Percentiles rank a stretch among this genome's conserved stretches.
These are phyloP conservation scores for Sutorius eximius DNA, from an alignment of 1,284 basidiomycete genomes.

Conservation along the genomic window DNA sequence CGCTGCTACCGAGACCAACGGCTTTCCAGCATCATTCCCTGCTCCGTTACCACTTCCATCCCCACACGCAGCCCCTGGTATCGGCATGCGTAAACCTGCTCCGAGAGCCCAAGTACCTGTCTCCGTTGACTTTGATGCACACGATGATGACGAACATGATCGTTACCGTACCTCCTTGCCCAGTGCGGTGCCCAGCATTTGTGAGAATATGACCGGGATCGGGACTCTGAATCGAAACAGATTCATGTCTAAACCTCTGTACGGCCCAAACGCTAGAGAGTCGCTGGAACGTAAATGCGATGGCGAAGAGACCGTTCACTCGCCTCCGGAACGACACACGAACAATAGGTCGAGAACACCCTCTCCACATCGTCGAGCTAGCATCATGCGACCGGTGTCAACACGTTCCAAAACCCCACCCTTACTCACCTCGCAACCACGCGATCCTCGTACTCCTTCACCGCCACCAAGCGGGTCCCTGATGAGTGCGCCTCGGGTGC, in stretches of 20 bases:
- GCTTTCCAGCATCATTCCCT: constrained; percentile 19
- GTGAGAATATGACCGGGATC: constrained; percentile 63
- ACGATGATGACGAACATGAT: constrained; percentile 36
- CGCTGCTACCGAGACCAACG: constrained; percentile 25
- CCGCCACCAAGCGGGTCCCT: constrained; percentile 18
- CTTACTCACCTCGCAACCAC: constrained; percentile 30
- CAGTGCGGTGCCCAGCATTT: constrained; percentile 49
- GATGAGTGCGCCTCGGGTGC: constrained; percentile 16
- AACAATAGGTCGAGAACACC: constrained; percentile 26
- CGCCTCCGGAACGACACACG: constrained; percentile 15
- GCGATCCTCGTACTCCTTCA: constrained; percentile 29
- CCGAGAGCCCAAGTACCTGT: constrained; percentile 63
- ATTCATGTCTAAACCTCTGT: constrained; percentile 24
- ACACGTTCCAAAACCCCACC: constrained; percentile 38
- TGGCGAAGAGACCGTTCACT: constrained; percentile 16
- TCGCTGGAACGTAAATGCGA: constrained; percentile 8
- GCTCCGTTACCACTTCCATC: constrained; percentile 20
- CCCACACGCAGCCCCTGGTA: constrained; percentile 27
- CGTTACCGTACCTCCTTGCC: constrained; percentile 46
- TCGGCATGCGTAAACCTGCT: constrained; percentile 52
- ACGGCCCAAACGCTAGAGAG: constrained; percentile 13
- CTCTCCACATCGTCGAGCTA: constrained; percentile 30
- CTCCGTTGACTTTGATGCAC: constrained; percentile 48
- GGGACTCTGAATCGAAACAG: constrained; percentile 43
- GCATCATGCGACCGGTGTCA: constrained; percentile 30